phyloP scores from a whole-genome alignment of 2,329 filamentous ascomycete species.

The Pseudogymnoascus sp. region DNA sequence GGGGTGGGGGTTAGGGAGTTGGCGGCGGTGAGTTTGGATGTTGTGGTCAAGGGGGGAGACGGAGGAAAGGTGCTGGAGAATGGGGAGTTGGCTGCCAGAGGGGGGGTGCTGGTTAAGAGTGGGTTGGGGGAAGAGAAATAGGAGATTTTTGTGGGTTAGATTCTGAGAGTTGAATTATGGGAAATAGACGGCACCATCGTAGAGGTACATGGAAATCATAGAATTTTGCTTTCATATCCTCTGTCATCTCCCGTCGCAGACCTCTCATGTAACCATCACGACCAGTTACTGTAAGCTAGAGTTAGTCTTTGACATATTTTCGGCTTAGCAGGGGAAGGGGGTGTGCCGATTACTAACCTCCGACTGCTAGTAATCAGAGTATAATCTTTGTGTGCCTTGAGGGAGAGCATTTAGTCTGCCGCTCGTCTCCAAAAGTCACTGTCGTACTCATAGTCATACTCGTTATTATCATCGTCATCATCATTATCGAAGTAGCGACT shows the following conservation, averaged over 20 bases:
- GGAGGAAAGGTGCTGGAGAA: background rate
- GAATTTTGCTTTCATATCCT: constrained; percentile 15
- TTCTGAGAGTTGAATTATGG: background rate
- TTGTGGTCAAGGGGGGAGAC: background rate
- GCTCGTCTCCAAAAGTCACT: constrained; percentile 15
- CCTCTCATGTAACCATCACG: background rate
- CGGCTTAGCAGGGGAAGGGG: background rate
- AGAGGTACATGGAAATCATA: no score
- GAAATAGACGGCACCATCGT: no score
- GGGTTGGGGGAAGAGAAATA: background rate
- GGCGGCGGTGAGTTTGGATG: background rate
- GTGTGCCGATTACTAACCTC: background rate
- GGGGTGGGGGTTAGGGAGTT: background rate
- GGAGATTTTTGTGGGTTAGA: background rate
- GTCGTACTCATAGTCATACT: constrained; percentile 12
- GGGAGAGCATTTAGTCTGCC: constrained; percentile 11
- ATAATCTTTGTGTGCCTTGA: constrained; percentile 6
- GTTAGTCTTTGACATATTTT: constrained; percentile 13
- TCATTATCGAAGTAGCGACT: constrained; percentile 3
- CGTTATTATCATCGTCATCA: background rate
- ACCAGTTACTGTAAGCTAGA: constrained; percentile 11
- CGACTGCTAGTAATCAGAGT: constrained; percentile 12
- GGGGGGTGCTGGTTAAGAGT: background rate
- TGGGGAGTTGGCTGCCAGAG: background rate
- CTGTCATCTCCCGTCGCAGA: constrained; percentile 24